Evolutionary conservation across 2,329 filamentous ascomycete species (phyloP), one percentile per base, ranked within the genome.

Genomic region (Colletotrichum plurivorum): DNA sequence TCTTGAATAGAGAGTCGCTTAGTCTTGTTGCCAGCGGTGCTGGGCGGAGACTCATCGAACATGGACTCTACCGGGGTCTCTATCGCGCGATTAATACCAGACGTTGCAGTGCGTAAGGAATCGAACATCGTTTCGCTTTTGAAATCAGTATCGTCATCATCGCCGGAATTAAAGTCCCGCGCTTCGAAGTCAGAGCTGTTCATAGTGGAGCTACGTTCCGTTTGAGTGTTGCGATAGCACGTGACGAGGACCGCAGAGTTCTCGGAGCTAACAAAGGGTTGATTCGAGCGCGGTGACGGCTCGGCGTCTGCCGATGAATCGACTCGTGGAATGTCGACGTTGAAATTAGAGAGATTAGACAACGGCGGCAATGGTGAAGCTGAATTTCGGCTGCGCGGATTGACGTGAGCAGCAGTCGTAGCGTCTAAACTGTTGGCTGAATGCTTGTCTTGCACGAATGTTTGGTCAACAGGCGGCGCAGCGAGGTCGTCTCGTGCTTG

Each of bases 41-140:
- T 88, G 8, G 89, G 88, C 43, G 91, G 92, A 15, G 92, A 93
- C 74, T 95, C 93, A 79, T 95, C 92, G 78, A 94, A 95, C 84
- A 94, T 93, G 25, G 90, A 93, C 75, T 94, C 92, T 57, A 94
- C 83, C 16, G 92, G 92, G 31, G 91, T 92, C 76, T 93, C 90
- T 54, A 90, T 86, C 41, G 89, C 88, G 69, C 90, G 88, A 62
- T 88, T 85, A 71, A 90, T 92, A 70, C 88, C 87, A 10, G 92
- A 94, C 46, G 88, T 90, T 69, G 88, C 85, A 16, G 93, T 94
- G 61, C 92, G 90, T 73, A 94, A 81, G 36, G 93, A 94, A 81
- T 95, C 93, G 78, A 90, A 94, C 64, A 92, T 85, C 18, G 90
- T 93, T 74, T 95, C 93, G 77, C 92, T 94, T 80, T 90, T 91